Percentiles rank a stretch among this genome's conserved stretches.
Evolutionary conservation across 805 yeast genomes (phyloP).

Genomic region (Citeromyces matritensis): DNA sequence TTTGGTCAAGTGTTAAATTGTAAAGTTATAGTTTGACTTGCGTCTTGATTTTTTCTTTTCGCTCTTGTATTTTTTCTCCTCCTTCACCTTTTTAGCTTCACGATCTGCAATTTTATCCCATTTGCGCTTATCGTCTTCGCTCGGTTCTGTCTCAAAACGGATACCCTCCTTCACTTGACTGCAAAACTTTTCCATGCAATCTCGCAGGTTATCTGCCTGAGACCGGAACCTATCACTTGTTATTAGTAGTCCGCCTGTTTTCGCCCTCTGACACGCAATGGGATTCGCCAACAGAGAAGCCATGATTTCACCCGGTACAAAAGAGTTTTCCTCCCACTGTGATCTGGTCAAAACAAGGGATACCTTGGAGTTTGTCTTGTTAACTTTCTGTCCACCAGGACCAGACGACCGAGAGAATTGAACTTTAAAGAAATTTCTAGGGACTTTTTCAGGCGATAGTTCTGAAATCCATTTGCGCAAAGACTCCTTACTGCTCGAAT

Average conservation of each 20-base stretch:
- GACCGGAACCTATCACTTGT: conserved; percentile 16
- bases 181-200: conserved; percentile 29
- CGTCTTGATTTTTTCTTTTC: conserved; percentile 11
- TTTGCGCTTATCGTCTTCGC: conserved; percentile 21
- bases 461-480: not conserved
- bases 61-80: conserved; percentile 7
- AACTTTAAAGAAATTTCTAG: conserved; percentile 12
- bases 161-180: conserved; percentile 20
- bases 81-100: conserved; percentile 9
- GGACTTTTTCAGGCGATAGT: not conserved
- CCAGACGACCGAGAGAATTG: conserved; percentile 37
- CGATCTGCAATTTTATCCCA: conserved; percentile 20
- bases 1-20: conserved; percentile 27
- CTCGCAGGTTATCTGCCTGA: conserved; percentile 25
- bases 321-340: too few species aligned
- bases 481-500: too few species aligned
- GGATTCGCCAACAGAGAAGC: not conserved
- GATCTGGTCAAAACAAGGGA: conserved; percentile 4
- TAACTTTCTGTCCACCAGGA: conserved; percentile 50
- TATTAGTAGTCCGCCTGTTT: conserved; percentile 22
- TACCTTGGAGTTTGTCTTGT: conserved; percentile 37
- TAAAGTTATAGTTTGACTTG: conserved; percentile 1
- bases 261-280: conserved; percentile 19
- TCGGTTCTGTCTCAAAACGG: conserved; percentile 19
- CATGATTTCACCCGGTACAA: too few species aligned